These are phyloP conservation scores for Beta vulgaris DNA, from an alignment of 148 eudicot genomes.

Conservation along the genomic window DNA sequence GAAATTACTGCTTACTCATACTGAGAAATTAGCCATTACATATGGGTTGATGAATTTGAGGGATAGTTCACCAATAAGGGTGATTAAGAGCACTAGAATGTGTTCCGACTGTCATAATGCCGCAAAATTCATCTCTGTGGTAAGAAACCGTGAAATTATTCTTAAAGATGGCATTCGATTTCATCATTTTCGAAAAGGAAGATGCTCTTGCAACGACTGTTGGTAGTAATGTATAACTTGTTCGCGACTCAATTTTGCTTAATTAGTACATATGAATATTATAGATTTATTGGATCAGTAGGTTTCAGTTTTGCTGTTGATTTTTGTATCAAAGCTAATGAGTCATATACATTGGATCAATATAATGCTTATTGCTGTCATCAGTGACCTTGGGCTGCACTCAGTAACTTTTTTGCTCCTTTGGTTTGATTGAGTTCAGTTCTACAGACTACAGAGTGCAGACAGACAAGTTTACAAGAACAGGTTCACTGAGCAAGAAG, in stretches of 20 bases:
- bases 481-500: too few relatives aligned
- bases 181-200: conserved; percentile 62
- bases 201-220: conserved; percentile 60
- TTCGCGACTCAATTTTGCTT: too few relatives aligned
- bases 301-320: not conserved
- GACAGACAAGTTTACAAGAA: too few relatives aligned
- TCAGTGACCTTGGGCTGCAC: not conserved
- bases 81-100: conserved; percentile 58
- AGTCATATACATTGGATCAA: not conserved
- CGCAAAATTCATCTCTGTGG: conserved; percentile 48
- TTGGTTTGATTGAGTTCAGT: too few relatives aligned
- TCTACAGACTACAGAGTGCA: too few relatives aligned
- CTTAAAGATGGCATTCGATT: conserved; percentile 63
- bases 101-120: conserved; percentile 56
- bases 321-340: not conserved
- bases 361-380: not conserved
- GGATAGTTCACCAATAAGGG: conserved; percentile 42
- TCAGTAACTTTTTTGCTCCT: too few relatives aligned
- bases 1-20: conserved; percentile 50
- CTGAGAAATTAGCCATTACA: conserved; percentile 62
- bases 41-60: conserved; percentile 53
- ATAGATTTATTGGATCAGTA: too few relatives aligned
- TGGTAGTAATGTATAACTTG: conserved; percentile 38
- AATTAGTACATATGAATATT: too few relatives aligned
- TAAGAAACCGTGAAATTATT: conserved; percentile 44